phyloP scores from a whole-genome alignment of 2,329 filamentous ascomycete genomes.

The Aspergillus sp. region DNA sequence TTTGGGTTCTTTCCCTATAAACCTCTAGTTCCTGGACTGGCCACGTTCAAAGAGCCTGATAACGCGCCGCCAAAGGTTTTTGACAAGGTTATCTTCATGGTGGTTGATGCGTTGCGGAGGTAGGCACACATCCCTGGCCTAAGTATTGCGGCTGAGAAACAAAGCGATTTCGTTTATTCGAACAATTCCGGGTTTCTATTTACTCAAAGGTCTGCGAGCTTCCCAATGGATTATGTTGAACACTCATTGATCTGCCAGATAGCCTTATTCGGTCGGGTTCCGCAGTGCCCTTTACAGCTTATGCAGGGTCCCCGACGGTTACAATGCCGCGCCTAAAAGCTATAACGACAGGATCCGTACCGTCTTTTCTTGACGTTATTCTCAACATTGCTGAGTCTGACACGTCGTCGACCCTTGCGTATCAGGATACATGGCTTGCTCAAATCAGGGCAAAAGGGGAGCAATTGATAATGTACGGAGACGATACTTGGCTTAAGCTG shows the following conservation, averaged over 20 bases:
- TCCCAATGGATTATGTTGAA: not conserved
- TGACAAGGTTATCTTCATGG: conserved; percentile 93
- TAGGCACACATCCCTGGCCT: conserved; percentile 39
- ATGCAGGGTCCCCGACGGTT: conserved; percentile 94
- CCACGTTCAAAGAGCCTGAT: conserved; percentile 58
- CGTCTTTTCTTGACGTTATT: conserved; percentile 94
- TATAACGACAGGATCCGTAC: conserved; percentile 96
- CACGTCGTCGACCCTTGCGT: conserved; percentile 79
- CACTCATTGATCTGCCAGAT: conserved; percentile 13
- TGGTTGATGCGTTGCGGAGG: conserved; percentile 92
- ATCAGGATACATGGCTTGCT: conserved; percentile 93
- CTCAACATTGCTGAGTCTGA: conserved; percentile 95
- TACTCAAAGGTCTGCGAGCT: conserved; percentile 70
- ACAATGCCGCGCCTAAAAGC: conserved; percentile 98
- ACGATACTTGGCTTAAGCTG: conserved; percentile 97
- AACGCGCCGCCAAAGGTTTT: conserved; percentile 69
- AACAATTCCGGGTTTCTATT: conserved; percentile 78
- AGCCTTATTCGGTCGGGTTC: conserved; percentile 81
- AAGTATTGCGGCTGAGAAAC: conserved; percentile 18
- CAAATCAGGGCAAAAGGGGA: conserved; percentile 79
- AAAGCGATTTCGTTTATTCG: conserved; percentile 89
- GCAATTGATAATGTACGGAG: conserved; percentile 90
- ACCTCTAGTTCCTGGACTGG: conserved; percentile 82
- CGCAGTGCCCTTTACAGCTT: conserved; percentile 90
- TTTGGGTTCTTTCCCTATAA: conserved; percentile 98